Percentiles rank a stretch among this genome's conserved stretches.
phyloP scores from a whole-genome alignment of 257 asterid genomes.

The Oldenlandia corymbosa region DNA sequence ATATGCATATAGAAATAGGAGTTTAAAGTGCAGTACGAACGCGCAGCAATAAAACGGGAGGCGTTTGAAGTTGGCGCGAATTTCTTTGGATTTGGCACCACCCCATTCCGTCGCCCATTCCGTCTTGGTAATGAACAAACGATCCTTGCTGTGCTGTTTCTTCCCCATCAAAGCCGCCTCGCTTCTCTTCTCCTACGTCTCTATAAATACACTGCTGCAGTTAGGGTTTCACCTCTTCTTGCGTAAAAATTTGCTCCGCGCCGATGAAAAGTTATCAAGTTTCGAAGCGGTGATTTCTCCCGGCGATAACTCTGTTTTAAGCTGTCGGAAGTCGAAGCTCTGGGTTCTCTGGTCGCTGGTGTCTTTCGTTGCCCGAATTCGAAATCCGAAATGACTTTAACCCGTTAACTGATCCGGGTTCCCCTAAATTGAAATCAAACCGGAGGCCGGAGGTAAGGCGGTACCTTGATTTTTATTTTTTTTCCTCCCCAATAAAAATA shows the following conservation, averaged over 20 bases:
- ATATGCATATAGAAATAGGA: neutral
- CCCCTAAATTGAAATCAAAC: too few relatives aligned
- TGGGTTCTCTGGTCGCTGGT: neutral
- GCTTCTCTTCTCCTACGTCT: neutral
- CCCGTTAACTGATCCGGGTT: too few relatives aligned
- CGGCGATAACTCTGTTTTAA: neutral
- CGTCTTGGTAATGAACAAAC: constrained; percentile 91
- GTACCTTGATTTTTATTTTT: too few relatives aligned
- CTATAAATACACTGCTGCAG: neutral
- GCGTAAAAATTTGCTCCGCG: neutral
- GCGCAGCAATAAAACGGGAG: constrained; percentile 99
- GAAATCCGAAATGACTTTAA: neutral
- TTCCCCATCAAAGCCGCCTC: constrained; percentile 59
- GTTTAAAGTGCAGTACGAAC: constrained; percentile 27
- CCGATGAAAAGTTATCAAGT: neutral
- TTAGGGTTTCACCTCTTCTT: constrained; percentile 3
- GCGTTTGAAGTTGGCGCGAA: constrained; percentile 73
- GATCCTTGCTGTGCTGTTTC: constrained; percentile 96
- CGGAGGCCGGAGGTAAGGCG: too few relatives aligned
- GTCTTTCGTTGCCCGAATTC: neutral
- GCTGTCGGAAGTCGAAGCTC: neutral
- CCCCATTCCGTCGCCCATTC: constrained; percentile 99
- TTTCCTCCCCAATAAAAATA: too few relatives aligned
- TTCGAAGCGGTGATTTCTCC: neutral
- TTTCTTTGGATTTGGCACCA: constrained; percentile 92